Evolutionary conservation across 2,329 filamentous ascomycete species (phyloP), one percentile per base, ranked within the genome.

Genomic region (Biscogniauxia mediterranea): DNA sequence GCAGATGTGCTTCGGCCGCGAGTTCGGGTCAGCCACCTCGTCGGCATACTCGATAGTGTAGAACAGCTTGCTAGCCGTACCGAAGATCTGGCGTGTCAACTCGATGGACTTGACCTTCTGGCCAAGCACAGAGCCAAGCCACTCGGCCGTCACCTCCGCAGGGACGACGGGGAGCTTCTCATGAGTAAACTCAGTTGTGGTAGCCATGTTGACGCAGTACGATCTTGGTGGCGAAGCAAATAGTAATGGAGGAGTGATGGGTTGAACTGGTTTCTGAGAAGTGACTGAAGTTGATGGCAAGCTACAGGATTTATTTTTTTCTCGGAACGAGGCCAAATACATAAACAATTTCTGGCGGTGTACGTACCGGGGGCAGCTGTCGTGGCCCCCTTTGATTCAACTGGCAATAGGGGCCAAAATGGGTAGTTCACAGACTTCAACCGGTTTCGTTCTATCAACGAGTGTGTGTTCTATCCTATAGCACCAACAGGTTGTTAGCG

Each of bases 1-100:
- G 52, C 75, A 78, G 55, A 78, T 58, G 26, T 72, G 61, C 15
- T 60, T 67, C 6, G 68, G 65, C 51, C 64, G 56, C 20, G 57
- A 60, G 51, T n/a, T 32, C 32, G 58, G 53, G 25, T 67, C 62
- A 21, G 57, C 51, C 11, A 53, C 57, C 25, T 64, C 62, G 32
- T 68, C 61, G 5, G 53, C 66, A 32, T 70, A 70, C 25, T 63
- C 58, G 56, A 70, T 66, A 21, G 64, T 60, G 62, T 65, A 71
- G 57, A 74, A 72, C 9, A 74, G 58, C 61, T 73, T 73, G 62
- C 67, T 68, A 21, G 57, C 70, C 15, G 71, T 72, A 23, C 69
- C 70, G 28, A 66, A 70, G 52, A 69, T 70, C 3, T 55, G 61
- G 13, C 65, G 54, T 1, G 67, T 71, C 15, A 67, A 56, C 21